A percentile compares a stretch with the other conserved stretches of the same genome.
Evolutionary conservation across 768 basidiomycete genomes (phyloP).

Genomic region (Lepiota subincarnata): DNA sequence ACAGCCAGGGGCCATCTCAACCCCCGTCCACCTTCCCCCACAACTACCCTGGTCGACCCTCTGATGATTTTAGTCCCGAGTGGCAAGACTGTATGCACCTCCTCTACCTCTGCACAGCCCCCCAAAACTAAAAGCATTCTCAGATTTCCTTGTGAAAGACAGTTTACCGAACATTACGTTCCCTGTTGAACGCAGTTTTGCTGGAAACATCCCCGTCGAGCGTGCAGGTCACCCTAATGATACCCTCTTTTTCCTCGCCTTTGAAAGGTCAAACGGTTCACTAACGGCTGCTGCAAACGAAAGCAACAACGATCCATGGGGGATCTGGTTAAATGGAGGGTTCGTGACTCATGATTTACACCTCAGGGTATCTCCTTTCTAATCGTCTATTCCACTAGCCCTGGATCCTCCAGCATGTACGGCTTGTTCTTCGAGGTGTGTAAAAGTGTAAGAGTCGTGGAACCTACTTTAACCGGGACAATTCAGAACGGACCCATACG

Average conservation of each 20-base stretch:
- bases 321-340: conserved; percentile 75
- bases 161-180: conserved; percentile 61
- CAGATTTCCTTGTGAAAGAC: conserved; percentile 59
- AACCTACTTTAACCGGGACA: neutral
- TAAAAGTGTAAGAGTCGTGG: conserved; percentile 4
- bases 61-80: conserved; percentile 44
- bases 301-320: conserved; percentile 54
- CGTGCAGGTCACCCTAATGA: conserved; percentile 57
- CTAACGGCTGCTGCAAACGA: conserved; percentile 36
- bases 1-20: conserved; percentile 14
- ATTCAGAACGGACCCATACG: conserved; percentile 66
- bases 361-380: neutral
- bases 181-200: conserved; percentile 46
- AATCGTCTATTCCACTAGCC: conserved; percentile 29
- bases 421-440: conserved; percentile 64
- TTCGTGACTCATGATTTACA: conserved; percentile 22
- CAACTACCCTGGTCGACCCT: conserved; percentile 41
- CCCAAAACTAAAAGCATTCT: neutral
- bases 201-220: conserved; percentile 62
- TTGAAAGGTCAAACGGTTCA: conserved; percentile 54
- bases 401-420: conserved; percentile 66
- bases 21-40: conserved; percentile 46
- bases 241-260: conserved; percentile 64
- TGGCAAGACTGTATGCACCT: conserved; percentile 57
- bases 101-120: neutral